Base-by-base conservation (phyloP, 805 yeast species). In the Torulaspora quercuum region DNA sequence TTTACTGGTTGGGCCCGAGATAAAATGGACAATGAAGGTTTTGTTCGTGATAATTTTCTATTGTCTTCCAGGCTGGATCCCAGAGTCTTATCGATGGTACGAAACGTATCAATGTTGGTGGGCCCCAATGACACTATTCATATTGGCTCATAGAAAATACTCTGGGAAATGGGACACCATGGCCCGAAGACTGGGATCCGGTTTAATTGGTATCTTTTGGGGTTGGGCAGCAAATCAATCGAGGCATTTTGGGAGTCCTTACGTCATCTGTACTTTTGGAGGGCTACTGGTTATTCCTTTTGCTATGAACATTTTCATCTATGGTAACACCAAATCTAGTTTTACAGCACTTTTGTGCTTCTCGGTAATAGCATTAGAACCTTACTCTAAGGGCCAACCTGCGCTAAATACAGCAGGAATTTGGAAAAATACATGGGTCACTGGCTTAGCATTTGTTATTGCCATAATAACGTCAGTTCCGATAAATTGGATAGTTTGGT, bases 401-500 rank as follows among this genome's bases (percentile, higher is more conserved):
- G 22, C 38, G 5, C 33, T 51, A 15, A 48, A 39, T 19, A 52
- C 61, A 5, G 46, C 45, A 2, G 37, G 33, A 2, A 57, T 68
- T 14, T 65, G 68, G 61, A 58, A 61, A 35, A 44, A 52, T 27
- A 56, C 69, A 1, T 70, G 75, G 75, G 53, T 60, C 0, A 59
- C 67, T 0, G 60, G 69, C 5, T 26, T 68, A 2, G 56, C 69
- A 3, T 45, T 70, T 1, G 41, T 69, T 8, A 57, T 71, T n/a
- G 69, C 73, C 9, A 45, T 69, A 8, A 15, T 58, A 6, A 39
- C 62, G 0, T 53, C 75, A 0, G 55, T 68, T 16, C 45, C 65
- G 1, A 50, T 66, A 5, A 69, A 66, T 37, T 70, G 75, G 73
- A 29, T 69, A 0, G 47, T 71, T 9, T 72, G 76, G 75, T 72